These are phyloP conservation scores for Sporothrix inflata DNA, from an alignment of 2,329 filamentous ascomycete genomes.

Conservation along the genomic window DNA sequence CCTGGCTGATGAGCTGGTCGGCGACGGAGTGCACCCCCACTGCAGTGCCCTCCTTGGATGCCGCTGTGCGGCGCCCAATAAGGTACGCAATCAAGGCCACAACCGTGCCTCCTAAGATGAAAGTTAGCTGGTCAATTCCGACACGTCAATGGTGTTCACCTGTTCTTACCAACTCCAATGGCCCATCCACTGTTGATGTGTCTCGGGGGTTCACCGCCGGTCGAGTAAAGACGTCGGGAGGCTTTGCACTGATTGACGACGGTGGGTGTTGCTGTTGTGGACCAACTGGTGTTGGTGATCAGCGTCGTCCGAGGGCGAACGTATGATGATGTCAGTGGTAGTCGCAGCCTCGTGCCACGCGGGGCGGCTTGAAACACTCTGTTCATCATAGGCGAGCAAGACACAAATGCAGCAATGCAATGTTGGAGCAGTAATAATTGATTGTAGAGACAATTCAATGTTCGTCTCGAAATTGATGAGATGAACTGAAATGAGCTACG, in stretches of 20 bases:
- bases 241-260: background rate
- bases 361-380: background rate
- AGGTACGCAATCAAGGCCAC: background rate
- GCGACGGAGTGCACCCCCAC: background rate
- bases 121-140: background rate
- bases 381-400: background rate
- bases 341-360: conserved; percentile 14
- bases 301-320: background rate
- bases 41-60: background rate
- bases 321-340: conserved; percentile 5
- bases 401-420: no score
- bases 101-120: background rate
- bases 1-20: background rate
- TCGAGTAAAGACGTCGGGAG: background rate
- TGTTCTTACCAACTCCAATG: background rate
- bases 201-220: background rate
- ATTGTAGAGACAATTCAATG: background rate
- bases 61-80: background rate
- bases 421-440: no score
- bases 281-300: background rate
- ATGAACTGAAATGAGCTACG: background rate
- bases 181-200: background rate
- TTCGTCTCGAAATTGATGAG: background rate
- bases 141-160: background rate
- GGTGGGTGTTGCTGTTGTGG: background rate